Conservation (phyloP, 177 flowering plant genomes). For the Vitis hybrid region DNA sequence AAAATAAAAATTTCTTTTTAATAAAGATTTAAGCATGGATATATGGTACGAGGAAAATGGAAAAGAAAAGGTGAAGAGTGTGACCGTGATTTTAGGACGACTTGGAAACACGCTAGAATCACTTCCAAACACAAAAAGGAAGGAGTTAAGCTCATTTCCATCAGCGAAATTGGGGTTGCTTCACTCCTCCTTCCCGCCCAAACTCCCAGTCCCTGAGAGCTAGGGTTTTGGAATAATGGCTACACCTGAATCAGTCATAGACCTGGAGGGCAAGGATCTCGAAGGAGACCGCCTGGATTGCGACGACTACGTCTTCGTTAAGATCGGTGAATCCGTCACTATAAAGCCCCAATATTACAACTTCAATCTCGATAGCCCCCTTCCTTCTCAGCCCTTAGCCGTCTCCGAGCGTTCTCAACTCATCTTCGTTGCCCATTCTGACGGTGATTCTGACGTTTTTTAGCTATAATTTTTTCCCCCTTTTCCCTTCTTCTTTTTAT, state of each 20-base stretch:
- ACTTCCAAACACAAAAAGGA: too few species aligned
- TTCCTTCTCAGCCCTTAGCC: constrained; percentile 60
- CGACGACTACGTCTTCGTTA: constrained; percentile 55
- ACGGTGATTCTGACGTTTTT: constrained; percentile 31
- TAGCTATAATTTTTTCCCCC: not conserved
- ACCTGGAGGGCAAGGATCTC: constrained; percentile 37
- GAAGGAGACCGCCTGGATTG: constrained; percentile 48
- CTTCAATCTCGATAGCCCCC: constrained; percentile 38
- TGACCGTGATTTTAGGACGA: too few species aligned
- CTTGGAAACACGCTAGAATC: too few species aligned
- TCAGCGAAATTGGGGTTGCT: too few species aligned
- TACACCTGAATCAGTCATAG: constrained; percentile 12
- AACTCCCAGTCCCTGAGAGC: not conserved
- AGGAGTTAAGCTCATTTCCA: not conserved
- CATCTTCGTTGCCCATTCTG: constrained; percentile 65
- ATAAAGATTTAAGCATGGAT: too few species aligned
- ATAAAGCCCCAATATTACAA: constrained; percentile 26
- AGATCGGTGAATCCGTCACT: constrained; percentile 70
- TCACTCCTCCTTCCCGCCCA: not conserved
- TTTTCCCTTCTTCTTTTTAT: not conserved
- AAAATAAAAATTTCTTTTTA: too few species aligned
- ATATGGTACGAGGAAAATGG: too few species aligned
- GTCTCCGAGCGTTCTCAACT: constrained; percentile 53
- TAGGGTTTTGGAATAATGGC: constrained; percentile 9
- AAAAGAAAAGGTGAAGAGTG: too few species aligned